Conservation (phyloP, 1,139 yeast species). For the Candida sp. region DNA sequence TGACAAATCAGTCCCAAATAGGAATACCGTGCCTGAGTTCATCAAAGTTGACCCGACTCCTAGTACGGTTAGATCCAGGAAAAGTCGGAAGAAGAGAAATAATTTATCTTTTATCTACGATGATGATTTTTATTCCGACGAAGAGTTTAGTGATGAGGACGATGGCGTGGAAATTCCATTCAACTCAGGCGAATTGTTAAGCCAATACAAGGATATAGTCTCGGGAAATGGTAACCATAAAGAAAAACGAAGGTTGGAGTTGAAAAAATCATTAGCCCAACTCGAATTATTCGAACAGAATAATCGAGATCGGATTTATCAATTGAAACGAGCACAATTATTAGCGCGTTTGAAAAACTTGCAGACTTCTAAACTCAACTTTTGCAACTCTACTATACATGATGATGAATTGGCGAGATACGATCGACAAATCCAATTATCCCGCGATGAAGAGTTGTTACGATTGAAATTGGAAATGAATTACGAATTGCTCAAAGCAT, state of each 20-base stretch:
- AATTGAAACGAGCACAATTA: constrained; percentile 19
- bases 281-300: constrained; percentile 14
- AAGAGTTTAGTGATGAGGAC: background rate
- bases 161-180: background rate
- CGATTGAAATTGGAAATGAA: constrained; percentile 29
- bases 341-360: constrained; percentile 24
- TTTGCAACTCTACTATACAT: constrained; percentile 17
- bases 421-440: constrained; percentile 13
- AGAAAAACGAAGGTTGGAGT: constrained; percentile 22
- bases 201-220: constrained; percentile 17
- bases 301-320: constrained; percentile 19
- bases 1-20: constrained; percentile 1
- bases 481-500: constrained; percentile 32
- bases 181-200: background rate
- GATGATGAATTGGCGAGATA: constrained; percentile 26
- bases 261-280: constrained; percentile 14
- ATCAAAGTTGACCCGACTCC: background rate
- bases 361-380: constrained; percentile 21
- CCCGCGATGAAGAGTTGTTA: constrained; percentile 35
- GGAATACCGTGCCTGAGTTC: background rate
- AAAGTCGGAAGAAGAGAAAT: background rate
- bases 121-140: background rate
- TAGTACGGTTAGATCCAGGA: constrained; percentile 2
- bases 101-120: background rate
- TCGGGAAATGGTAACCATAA: constrained; percentile 22